Evolutionary conservation across 2,329 filamentous ascomycete genomes (phyloP).

Genomic region (Scopulariopsis brevicaulis): DNA sequence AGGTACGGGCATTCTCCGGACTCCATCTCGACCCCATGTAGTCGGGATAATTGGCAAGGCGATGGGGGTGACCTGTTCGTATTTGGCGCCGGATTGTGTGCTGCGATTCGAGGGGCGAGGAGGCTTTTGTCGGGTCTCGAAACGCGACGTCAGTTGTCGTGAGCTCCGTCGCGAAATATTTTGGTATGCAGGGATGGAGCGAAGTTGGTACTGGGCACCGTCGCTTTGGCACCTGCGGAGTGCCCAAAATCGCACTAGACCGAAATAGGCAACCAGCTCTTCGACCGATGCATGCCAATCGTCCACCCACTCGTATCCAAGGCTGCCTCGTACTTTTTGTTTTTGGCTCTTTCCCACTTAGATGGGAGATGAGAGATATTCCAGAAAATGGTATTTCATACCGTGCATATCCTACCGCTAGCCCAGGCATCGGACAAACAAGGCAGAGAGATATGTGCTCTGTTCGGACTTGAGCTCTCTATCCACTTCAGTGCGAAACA

Average conservation of each 20-base stretch:
- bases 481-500: no score
- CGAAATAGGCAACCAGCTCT: neutral
- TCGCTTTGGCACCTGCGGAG: neutral
- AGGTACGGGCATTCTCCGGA: conserved; percentile 50
- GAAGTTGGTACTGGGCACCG: neutral
- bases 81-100: neutral
- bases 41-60: neutral
- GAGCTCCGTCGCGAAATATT: conserved; percentile 2
- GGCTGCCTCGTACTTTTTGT: no score
- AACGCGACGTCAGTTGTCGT: neutral
- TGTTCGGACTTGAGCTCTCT: no score
- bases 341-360: no score
- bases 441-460: no score
- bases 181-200: neutral
- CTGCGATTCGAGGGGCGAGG: neutral
- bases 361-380: no score
- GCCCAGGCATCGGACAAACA: no score
- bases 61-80: neutral
- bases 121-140: neutral
- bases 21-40: conserved; percentile 59
- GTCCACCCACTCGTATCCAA: no score
- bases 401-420: no score
- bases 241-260: neutral
- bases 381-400: no score
- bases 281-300: no score